Conservation (phyloP, 441 rosid species). For the Sinapis alba region DNA sequence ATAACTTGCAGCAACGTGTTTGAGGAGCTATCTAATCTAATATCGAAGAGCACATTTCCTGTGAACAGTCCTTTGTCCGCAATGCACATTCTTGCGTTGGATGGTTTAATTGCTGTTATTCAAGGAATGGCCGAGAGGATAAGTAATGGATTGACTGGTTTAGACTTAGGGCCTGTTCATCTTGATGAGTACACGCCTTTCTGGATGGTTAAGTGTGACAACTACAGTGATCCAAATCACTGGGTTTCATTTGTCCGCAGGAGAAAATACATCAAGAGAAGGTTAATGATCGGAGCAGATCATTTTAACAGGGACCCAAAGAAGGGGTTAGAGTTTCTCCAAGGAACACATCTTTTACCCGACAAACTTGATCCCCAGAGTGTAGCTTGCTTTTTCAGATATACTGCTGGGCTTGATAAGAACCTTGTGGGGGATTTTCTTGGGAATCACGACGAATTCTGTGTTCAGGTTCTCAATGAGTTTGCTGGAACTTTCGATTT, state of each 20-base stretch:
- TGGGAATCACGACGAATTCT: slow-evolving; percentile 79
- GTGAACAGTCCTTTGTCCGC: slow-evolving; percentile 82
- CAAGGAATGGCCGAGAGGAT: slow-evolving; percentile 89
- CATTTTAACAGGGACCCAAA: slow-evolving; percentile 84
- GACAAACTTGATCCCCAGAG: slow-evolving; percentile 87
- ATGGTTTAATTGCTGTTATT: slow-evolving; percentile 72
- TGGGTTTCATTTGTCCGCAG: slow-evolving; percentile 82
- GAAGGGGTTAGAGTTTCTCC: slow-evolving; percentile 80
- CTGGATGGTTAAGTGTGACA: slow-evolving; percentile 79
- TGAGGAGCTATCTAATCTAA: slow-evolving; percentile 76
- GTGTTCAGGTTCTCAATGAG: slow-evolving; percentile 82
- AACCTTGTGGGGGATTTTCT: slow-evolving; percentile 83
- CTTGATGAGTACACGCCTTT: slow-evolving; percentile 78
- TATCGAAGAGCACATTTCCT: slow-evolving; percentile 80
- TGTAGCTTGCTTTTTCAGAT: slow-evolving; percentile 83
- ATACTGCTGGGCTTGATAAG: slow-evolving; percentile 82
- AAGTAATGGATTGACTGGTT: slow-evolving; percentile 54
- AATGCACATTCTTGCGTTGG: slow-evolving; percentile 81
- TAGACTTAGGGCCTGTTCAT: slow-evolving; percentile 63
- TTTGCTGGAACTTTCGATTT: slow-evolving; percentile 85
- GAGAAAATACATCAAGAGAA: slow-evolving; percentile 74
- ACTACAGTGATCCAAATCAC: slow-evolving; percentile 60
- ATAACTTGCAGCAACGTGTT: slow-evolving; percentile 79
- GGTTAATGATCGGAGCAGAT: slow-evolving; percentile 86
- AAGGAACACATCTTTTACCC: slow-evolving; percentile 81